Base-by-base conservation (phyloP, 2,329 filamentous ascomycete genomes). In the Aureobasidium sp. region DNA sequence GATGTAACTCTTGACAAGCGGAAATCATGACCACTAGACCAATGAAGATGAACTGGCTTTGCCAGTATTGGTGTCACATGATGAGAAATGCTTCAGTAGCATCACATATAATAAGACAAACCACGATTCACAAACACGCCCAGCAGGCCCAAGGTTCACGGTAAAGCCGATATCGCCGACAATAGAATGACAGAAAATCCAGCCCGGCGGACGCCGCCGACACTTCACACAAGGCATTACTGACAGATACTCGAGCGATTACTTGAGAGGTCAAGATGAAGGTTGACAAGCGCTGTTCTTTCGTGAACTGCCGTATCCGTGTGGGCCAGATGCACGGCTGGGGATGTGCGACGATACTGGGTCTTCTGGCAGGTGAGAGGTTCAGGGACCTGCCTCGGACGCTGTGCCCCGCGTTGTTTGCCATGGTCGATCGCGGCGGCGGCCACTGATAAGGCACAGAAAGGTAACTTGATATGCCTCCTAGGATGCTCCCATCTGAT, bases 371-470 rank as follows among this genome's bases (percentile, higher is more conserved):
- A 31, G 41, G 53, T n/a, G 12, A 31, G 53, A 57, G 53, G 29
- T 20, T 56, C 52, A 58, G 27, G 42, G 31, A 58, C 42, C 41
- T 34, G 31, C 31, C 15, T 45, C 12, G 48, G 31, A 25, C 48
- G 48, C 49, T 22, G 34, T 47, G 55, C 55, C 55, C 55, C 55
- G 42, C 55, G 34, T 47, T 47, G 55, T 58, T 45, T 57, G 51
- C 37, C 42, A 58, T 58, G 45, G 39, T 58, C 42, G 55, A 60
- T 36, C 14, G 37, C 57, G 45, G 56, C 56, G 44, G 57, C 34
- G 56, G 45, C 57, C 57, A 60, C 57, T 60, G 57, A 60, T 60
- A 60, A 60, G 57, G 27, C 31, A 42, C 6, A 41, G 15, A 42
- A 41, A 17, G 39, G 57, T 60, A 60, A 51, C 42, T 25, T 22